Base-by-base conservation (phyloP, 129 eudicot species). In the Silybum marianum region DNA sequence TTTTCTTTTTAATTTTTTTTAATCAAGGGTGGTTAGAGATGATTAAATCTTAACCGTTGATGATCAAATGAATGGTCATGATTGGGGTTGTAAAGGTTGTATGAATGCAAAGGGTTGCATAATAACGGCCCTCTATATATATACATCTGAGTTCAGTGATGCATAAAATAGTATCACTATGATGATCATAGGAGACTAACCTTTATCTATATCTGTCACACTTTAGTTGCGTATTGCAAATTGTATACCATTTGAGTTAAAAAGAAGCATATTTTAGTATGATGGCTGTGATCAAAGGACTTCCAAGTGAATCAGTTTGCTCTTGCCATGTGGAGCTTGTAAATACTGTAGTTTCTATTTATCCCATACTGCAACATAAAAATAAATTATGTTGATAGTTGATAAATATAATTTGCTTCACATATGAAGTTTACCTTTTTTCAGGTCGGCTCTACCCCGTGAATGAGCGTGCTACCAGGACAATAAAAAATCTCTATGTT, bases 391-490 rank as follows among this genome's bases (percentile, higher is more conserved):
- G 11, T 36, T 60, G 11, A 42, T 42, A 51, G 69, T 48, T 80
- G 30, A 28, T 68, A 42, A 84, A 14, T 19, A n/a, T 46, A 34
- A 73, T 58, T 60, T 79, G 14, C 26, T 73, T n/a, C 79, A 67
- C 68, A 39, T 68, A 62, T 62, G 82, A 23, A 62, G 36, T 36
- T 65, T 28, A 76, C 74, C 71, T 87, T 70, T 78, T 83, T 87
- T 78, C 83, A 95, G 99, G 99, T 87, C 95, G 91, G 65, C 90
- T 95, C 14, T 91, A 85, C 68, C 99, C 99, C 34, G 74, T 95
- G 80, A 89, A 95, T 84, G 98, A 93, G 83, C 97, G 98, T 26
- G 99, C 99, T 77, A 86, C 95, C 69, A 91, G 98, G 82, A 95
- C 99, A 69, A 91, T 93, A 84, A 89, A 89, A 81, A 91, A 93